Base-by-base conservation (phyloP, 345 rosid genomes). In the Excoecaria agallocha region DNA sequence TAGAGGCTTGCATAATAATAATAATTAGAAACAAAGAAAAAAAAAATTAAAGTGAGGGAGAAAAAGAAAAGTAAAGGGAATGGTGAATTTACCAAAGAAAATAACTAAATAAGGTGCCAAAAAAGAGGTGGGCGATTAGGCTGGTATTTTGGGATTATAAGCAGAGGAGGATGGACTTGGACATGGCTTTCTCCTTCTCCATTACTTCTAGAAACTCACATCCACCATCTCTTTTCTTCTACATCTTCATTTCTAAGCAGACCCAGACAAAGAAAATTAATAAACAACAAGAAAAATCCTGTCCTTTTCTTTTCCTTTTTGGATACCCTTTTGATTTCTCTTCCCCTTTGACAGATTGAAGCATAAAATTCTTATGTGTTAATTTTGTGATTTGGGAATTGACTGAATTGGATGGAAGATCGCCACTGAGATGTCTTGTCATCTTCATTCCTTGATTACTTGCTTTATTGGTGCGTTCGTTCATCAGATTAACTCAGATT, bases 371-470 rank as follows among this genome's bases (percentile, higher is more conserved):
- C 46, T 4, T 15, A 5, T 11, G 3, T 2, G 15, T 0, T 37
- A 37, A 6, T 55, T 49, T 5, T 54, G 49, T 43, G 81, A 70
- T 77, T 76, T 59, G 76, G 64, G 66, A 24, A 70, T 65, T 22
- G 43, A 43, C 63, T 61, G 70, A 50, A 50, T n/a, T 19, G 3
- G 50, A 84, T 82, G 80, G 84, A 61, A 55, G 74, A 62, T 83
- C 81, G 71, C 68, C 81, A 68, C 64, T 84, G 77, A 74, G 74
- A 86, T 85, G 89, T 84, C 20, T 74, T 72, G 20, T 75, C 71
- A 24, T 49, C 73, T 76, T 24, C 76, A 69, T 76, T 79, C 74
- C 52, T 72, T 69, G 70, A 75, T 70, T 82, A 64, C 68, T 58
- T 71, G 39, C 74, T 68, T 75, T 67, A 25, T 74, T 58, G 87